Percentiles rank a stretch among this genome's conserved stretches.
Conservation (phyloP, 2,329 filamentous ascomycete species). For the Dissoconium aciculare region DNA sequence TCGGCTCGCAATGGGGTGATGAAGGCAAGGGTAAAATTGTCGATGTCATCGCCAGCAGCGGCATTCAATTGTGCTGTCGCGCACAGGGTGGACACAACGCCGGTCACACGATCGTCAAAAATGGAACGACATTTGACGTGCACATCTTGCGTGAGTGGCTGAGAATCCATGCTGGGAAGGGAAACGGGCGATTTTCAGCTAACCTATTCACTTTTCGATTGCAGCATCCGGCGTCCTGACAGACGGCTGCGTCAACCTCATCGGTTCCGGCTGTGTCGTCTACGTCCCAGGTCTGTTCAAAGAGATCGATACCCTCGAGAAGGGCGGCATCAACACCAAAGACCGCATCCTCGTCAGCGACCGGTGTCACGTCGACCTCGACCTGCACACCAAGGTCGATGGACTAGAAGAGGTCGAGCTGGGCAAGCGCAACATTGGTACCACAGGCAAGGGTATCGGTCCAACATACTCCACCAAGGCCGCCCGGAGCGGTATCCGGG, state of each 20-base stretch:
- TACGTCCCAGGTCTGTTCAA: conserved; percentile 54
- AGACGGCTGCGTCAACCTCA: conserved; percentile 54
- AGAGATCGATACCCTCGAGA: conserved; percentile 46
- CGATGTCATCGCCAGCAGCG: conserved; percentile 28
- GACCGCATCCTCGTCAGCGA: conserved; percentile 50
- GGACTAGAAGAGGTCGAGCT: conserved; percentile 45
- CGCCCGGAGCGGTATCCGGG: conserved; percentile 49
- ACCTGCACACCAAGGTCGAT: conserved; percentile 52
- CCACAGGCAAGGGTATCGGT: conserved; percentile 35
- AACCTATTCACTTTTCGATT: not conserved
- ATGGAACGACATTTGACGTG: conserved; percentile 37
- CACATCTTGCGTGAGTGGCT: conserved; percentile 38
- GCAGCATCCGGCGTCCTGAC: conserved; percentile 57
- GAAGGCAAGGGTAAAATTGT: conserved; percentile 47
- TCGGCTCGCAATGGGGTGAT: conserved; percentile 48
- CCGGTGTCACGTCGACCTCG: conserved; percentile 48
- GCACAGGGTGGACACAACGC: conserved; percentile 49
- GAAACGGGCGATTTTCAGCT: too few species aligned
- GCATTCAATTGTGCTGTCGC: conserved; percentile 42
- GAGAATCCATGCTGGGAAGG: conserved; percentile 6
- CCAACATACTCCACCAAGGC: conserved; percentile 51
- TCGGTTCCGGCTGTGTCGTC: conserved; percentile 52
- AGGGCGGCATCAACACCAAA: conserved; percentile 44
- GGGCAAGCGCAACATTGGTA: conserved; percentile 36
- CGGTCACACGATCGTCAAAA: conserved; percentile 32